Conservation (phyloP, 257 asterid genomes). For the Nicotiana benthamiana region DNA sequence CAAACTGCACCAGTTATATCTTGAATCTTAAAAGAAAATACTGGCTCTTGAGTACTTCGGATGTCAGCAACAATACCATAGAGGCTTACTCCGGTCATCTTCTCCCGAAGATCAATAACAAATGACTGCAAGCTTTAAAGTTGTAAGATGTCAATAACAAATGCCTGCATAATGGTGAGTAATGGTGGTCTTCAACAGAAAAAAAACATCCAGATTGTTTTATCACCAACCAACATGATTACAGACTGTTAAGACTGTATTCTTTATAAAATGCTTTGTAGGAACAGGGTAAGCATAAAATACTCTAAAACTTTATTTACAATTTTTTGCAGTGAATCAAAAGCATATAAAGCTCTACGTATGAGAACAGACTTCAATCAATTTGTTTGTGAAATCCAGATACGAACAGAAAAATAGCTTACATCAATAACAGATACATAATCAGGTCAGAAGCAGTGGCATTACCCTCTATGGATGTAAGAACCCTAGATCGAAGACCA, state of each 20-base stretch:
- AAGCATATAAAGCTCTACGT: background rate
- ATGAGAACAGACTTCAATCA: background rate
- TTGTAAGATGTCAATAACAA: slow-evolving; percentile 19
- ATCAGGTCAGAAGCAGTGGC: slow-evolving; percentile 2
- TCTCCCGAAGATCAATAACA: slow-evolving; percentile 70
- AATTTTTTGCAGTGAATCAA: background rate
- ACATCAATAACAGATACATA: background rate
- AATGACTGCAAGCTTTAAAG: slow-evolving; percentile 76
- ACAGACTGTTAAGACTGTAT: background rate
- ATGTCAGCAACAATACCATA: slow-evolving; percentile 58
- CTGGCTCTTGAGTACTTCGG: slow-evolving; percentile 31
- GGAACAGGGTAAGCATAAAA: background rate
- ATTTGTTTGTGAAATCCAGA: background rate
- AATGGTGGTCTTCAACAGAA: background rate
- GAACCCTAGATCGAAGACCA: background rate
- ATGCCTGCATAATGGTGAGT: background rate
- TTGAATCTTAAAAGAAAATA: slow-evolving; percentile 50
- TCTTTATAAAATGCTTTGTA: background rate
- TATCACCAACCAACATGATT: background rate
- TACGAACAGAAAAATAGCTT: background rate
- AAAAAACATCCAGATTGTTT: background rate
- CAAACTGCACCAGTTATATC: slow-evolving; percentile 75
- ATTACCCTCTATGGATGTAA: background rate
- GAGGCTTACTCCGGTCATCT: slow-evolving; percentile 88
- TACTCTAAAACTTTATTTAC: background rate